These are phyloP conservation scores for Fonsecaea erecta DNA, from an alignment of 2,329 filamentous ascomycete species.

Conservation along the genomic window DNA sequence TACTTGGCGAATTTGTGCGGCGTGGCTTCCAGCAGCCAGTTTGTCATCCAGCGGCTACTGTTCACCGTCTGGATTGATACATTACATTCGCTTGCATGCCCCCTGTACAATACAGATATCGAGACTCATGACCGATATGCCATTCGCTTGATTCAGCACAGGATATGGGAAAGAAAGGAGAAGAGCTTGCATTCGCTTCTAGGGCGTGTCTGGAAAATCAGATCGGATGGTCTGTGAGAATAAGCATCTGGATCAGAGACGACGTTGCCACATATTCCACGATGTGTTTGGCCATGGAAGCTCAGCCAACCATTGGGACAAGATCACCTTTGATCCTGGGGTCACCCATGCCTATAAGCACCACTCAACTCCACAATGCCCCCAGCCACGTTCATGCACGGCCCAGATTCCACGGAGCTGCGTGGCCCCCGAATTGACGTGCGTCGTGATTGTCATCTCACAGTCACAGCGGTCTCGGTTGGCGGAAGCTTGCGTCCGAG, in stretches of 20 bases:
- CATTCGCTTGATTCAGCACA: conserved; percentile 30
- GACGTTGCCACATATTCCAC: not conserved
- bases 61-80: conserved; percentile 28
- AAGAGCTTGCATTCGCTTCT: conserved; percentile 9
- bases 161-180: conserved; percentile 7
- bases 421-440: not conserved
- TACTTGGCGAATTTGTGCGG: not conserved
- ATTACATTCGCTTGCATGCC: conserved; percentile 31
- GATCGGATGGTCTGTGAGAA: not conserved
- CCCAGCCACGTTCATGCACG: not conserved
- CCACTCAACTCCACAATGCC: not conserved
- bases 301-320: not conserved
- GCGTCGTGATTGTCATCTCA: not conserved
- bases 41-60: conserved; percentile 29
- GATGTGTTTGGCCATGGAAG: not conserved
- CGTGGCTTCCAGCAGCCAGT: conserved; percentile 9
- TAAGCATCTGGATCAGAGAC: not conserved
- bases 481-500: not conserved
- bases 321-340: not conserved
- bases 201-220: not conserved
- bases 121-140: conserved; percentile 34
- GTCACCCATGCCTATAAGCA: not conserved
- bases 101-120: conserved; percentile 33
- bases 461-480: not conserved
- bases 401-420: conserved; percentile 7